These are phyloP conservation scores for Kwoniella botswanensis DNA, from an alignment of 768 basidiomycete species.

Conservation along the genomic window DNA sequence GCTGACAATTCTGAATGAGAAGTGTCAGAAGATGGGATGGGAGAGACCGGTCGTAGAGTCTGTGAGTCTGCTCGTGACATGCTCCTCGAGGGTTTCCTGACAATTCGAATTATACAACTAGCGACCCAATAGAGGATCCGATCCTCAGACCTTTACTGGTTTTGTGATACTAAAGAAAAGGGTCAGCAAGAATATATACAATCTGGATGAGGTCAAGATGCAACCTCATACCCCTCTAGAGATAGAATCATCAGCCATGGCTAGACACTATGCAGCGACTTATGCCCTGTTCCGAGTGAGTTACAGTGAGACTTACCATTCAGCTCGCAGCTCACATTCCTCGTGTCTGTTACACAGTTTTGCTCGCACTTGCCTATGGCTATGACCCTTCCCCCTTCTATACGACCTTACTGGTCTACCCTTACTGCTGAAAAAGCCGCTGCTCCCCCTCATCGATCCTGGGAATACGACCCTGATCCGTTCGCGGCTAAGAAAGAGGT, in stretches of 20 bases:
- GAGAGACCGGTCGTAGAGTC: conserved; percentile 80
- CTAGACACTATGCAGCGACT: conserved; percentile 88
- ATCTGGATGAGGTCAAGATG: conserved; percentile 71
- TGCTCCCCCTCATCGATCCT: conserved; percentile 71
- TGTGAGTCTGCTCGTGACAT: conserved; percentile 60
- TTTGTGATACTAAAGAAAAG: conserved; percentile 69
- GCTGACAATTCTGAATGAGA: conserved; percentile 76
- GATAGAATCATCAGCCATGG: conserved; percentile 73
- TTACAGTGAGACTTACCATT: background rate
- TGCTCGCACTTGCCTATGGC: conserved; percentile 54
- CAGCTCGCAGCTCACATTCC: background rate
- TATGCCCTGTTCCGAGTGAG: conserved; percentile 83
- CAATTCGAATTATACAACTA: background rate
- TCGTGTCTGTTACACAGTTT: conserved; percentile 36
- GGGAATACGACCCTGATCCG: conserved; percentile 89
- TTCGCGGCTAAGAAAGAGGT: conserved; percentile 75
- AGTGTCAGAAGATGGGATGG: conserved; percentile 91
- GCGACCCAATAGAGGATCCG: conserved; percentile 38
- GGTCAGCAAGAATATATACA: conserved; percentile 70
- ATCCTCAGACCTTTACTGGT: conserved; percentile 63
- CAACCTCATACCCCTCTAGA: conserved; percentile 75
- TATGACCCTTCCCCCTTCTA: conserved; percentile 75
- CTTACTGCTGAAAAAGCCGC: conserved; percentile 72
- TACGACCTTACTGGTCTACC: conserved; percentile 84
- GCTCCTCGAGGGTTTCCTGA: background rate